These are phyloP conservation scores for Penicillium silybi DNA, from an alignment of 495 filamentous ascomycete species.

Conservation along the genomic window DNA sequence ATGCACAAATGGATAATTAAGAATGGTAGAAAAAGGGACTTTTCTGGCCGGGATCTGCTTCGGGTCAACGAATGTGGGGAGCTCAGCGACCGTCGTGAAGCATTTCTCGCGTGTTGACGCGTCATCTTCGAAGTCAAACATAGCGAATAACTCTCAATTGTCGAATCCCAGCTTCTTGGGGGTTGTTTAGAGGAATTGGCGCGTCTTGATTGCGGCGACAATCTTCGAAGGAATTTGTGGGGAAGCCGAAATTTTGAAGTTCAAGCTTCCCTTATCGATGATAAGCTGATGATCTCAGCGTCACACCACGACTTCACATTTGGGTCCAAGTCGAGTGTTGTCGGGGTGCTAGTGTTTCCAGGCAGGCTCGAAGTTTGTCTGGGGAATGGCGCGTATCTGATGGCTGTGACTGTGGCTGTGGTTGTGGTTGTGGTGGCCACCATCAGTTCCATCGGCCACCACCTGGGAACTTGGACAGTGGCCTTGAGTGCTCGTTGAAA, in stretches of 20 bases:
- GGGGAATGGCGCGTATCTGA: background rate
- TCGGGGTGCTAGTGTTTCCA: background rate
- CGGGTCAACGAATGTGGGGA: constrained; percentile 62
- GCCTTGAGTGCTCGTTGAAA: too few relatives aligned
- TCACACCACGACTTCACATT: constrained; percentile 1
- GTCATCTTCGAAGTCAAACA: constrained; percentile 56
- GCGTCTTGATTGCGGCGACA: background rate
- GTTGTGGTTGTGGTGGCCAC: background rate
- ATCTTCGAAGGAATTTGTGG: constrained; percentile 2
- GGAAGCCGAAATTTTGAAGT: constrained; percentile 15
- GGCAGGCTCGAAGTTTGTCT: background rate
- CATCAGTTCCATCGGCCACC: background rate
- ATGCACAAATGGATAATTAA: constrained; percentile 68
- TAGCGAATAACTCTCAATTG: constrained; percentile 17
- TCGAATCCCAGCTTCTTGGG: background rate
- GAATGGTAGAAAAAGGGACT: constrained; percentile 67
- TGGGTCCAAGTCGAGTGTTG: background rate
- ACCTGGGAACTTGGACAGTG: background rate
- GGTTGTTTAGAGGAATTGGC: background rate
- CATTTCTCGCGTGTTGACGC: constrained; percentile 64
- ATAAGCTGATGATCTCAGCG: constrained; percentile 9
- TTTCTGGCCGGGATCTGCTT: constrained; percentile 67
- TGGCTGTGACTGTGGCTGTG: background rate
- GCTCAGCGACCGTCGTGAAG: constrained; percentile 62
- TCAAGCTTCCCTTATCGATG: constrained; percentile 26